These are phyloP conservation scores for Mucor plumbeus DNA, from an alignment of 371 early-diverging fungal genomes.

Conservation along the genomic window DNA sequence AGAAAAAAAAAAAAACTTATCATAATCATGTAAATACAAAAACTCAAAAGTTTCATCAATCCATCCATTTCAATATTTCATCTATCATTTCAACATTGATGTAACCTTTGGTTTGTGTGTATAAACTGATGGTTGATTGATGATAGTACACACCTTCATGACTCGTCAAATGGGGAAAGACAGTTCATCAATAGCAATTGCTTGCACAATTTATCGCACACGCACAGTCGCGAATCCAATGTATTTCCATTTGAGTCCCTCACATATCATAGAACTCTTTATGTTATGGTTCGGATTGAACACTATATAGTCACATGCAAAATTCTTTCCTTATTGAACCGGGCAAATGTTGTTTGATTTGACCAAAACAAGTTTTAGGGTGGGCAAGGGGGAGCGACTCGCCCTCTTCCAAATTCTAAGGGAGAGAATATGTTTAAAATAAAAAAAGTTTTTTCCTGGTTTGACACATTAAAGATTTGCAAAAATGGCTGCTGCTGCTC, in stretches of 20 bases:
- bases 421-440: neutral
- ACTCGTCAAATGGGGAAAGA: slow-evolving; percentile 39
- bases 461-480: slow-evolving; percentile 7
- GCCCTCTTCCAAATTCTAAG: neutral
- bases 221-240: slow-evolving; percentile 2
- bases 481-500: slow-evolving; percentile 21
- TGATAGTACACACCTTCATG: slow-evolving; percentile 30
- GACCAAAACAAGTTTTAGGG: no score
- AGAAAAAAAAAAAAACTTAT: neutral
- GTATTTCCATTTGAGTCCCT: neutral
- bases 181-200: slow-evolving; percentile 28
- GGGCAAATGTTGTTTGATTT: no score
- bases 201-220: slow-evolving; percentile 26
- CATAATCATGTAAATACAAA: neutral
- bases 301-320: no score
- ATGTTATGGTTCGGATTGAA: neutral
- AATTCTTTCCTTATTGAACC: no score
- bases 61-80: slow-evolving; percentile 11
- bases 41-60: neutral
- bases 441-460: slow-evolving; percentile 9
- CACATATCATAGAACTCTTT: neutral
- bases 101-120: neutral
- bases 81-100: slow-evolving; percentile 2
- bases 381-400: no score
- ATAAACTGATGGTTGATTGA: neutral